Evolutionary conservation across 2,329 filamentous ascomycete genomes (phyloP).

Genomic region (Colletotrichum magnum): DNA sequence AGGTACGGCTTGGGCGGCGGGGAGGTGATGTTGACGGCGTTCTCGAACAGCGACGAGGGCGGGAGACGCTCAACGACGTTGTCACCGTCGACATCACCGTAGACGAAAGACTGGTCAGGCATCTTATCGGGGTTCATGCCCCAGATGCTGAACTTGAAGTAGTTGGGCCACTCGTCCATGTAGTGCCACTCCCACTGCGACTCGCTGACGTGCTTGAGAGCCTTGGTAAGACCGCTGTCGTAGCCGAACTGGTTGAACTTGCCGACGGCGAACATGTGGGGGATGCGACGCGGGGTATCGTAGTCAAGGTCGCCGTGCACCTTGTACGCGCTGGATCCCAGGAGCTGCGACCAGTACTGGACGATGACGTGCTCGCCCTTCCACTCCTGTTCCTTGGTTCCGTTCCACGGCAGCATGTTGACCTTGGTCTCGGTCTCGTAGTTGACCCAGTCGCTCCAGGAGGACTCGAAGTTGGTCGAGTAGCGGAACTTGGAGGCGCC

Average conservation of each 20-base stretch:
- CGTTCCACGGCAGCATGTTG: slow-evolving; percentile 66
- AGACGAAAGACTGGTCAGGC: slow-evolving; percentile 68
- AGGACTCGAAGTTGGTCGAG: slow-evolving; percentile 72
- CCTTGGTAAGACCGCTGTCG: slow-evolving; percentile 70
- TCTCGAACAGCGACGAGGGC: slow-evolving; percentile 68
- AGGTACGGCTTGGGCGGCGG: slow-evolving; percentile 66
- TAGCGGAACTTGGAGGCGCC: slow-evolving; percentile 77
- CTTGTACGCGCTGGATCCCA: slow-evolving; percentile 71
- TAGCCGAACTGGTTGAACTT: slow-evolving; percentile 75
- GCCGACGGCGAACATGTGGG: slow-evolving; percentile 74
- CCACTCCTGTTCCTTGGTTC: slow-evolving; percentile 71
- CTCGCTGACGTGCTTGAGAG: slow-evolving; percentile 63
- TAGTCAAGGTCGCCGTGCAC: slow-evolving; percentile 69
- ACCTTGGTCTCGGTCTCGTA: slow-evolving; percentile 68
- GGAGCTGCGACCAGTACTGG: slow-evolving; percentile 74
- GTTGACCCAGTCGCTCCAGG: slow-evolving; percentile 70
- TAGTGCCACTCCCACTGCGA: slow-evolving; percentile 72
- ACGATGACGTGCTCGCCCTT: slow-evolving; percentile 72
- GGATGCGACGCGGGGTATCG: slow-evolving; percentile 64
- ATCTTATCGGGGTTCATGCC: slow-evolving; percentile 74
- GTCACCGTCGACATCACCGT: slow-evolving; percentile 74
- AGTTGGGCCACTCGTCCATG: slow-evolving; percentile 74
- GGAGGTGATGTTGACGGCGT: slow-evolving; percentile 57
- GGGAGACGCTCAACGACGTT: slow-evolving; percentile 73
- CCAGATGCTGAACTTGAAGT: slow-evolving; percentile 76